Evolutionary conservation across 2,329 filamentous ascomycete genomes (phyloP), one percentile per base, ranked within the genome.

Genomic region (Cercospora sp.): DNA sequence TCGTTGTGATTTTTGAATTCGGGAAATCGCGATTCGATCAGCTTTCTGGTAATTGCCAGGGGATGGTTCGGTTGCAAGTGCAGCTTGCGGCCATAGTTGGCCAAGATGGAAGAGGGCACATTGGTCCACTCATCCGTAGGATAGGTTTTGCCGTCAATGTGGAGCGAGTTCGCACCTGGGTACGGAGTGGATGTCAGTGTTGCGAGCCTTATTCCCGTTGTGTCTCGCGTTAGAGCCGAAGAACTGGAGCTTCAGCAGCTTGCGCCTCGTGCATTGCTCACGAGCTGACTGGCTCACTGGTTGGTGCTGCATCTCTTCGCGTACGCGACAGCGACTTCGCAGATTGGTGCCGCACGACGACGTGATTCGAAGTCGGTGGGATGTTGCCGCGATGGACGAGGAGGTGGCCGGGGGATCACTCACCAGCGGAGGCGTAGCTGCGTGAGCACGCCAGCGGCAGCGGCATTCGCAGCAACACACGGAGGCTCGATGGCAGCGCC

Each of bases 21-120:
- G 0, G 92, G 89, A 78, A 98, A 99, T 70, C 90, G 89, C 64
- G 92, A 93, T 82, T 98, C 92, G 77, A 99, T 96, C 70, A 99
- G 90, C 75, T 93, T 88, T 45, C 95, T 89, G 10, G 95, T 98
- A 75, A 98, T 97, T 73, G 88, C 88, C 40, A 99, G 85, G 26
- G 95, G 95, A 77, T 99, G 95, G 80, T 97, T 90, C 69, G 90
- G 87, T 77, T 95, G 89, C n/a, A 97, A 86, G 80, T 99, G 95
- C n/a, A 99, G 85, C 64, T 87, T 89, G 69, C 93, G 90, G 58
- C 89, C 86, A 59, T 96, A 86, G 66, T 91, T 88, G 23, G 88
- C 84, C 59, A 93, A 82, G 70, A 99, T 94, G 65, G 89, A 90
- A 28, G 86, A 75, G 3, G 94, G 89, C 13, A 91, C 86, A 80